These are phyloP conservation scores for Calocybe cyanea DNA, from an alignment of 768 basidiomycete species.

Conservation along the genomic window DNA sequence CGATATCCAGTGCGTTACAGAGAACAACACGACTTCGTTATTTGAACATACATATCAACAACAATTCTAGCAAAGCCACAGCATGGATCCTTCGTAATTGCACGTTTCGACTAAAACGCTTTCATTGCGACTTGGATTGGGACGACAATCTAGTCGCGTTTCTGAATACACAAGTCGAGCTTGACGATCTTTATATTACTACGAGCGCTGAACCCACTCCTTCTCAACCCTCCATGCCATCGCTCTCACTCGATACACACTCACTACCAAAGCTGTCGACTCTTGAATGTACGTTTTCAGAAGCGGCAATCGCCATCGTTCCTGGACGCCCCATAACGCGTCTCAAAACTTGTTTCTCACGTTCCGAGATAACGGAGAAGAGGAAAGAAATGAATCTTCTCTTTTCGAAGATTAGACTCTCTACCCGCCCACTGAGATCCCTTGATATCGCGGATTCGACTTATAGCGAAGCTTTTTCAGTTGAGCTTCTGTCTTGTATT, in stretches of 20 bases:
- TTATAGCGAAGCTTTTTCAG: slow-evolving; percentile 51
- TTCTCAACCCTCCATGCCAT: slow-evolving; percentile 10
- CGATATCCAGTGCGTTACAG: slow-evolving; percentile 46
- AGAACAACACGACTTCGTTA: slow-evolving; percentile 44
- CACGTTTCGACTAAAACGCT: slow-evolving; percentile 52
- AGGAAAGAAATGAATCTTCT: slow-evolving; percentile 47
- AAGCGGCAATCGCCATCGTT: slow-evolving; percentile 54
- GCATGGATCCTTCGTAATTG: slow-evolving; percentile 40
- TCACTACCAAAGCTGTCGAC: slow-evolving; percentile 47
- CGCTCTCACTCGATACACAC: slow-evolving; percentile 22
- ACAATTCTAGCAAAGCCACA: slow-evolving; percentile 28
- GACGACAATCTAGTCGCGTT: slow-evolving; percentile 51
- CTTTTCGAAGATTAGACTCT: slow-evolving; percentile 41
- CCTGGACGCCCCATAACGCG: slow-evolving; percentile 57
- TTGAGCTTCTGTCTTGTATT: slow-evolving; percentile 46
- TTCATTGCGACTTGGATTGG: slow-evolving; percentile 69
- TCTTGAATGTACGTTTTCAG: slow-evolving; percentile 66
- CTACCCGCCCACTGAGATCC: slow-evolving; percentile 41
- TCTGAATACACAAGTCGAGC: slow-evolving; percentile 41
- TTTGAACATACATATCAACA: slow-evolving; percentile 46
- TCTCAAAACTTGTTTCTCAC: slow-evolving; percentile 68
- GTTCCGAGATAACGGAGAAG: slow-evolving; percentile 44
- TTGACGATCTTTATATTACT: slow-evolving; percentile 45
- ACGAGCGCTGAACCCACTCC: slow-evolving; percentile 14
- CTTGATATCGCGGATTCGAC: slow-evolving; percentile 62